Base-by-base conservation (phyloP, 768 basidiomycete species). In the Mycena metata region DNA sequence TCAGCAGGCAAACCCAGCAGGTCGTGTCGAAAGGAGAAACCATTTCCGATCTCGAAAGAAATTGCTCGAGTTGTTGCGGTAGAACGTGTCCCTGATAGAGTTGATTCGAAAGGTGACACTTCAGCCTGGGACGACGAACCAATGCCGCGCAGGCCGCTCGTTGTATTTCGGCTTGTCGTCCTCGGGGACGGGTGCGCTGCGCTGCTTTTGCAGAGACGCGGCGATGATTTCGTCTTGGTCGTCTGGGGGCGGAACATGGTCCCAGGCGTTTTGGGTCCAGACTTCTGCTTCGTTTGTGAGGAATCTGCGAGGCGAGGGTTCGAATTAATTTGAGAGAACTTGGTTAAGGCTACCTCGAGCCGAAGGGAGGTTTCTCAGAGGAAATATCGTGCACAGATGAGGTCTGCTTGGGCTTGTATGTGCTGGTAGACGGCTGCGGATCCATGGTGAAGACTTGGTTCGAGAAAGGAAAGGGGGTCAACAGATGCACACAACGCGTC, bases 11-110 rank as follows among this genome's bases (percentile, higher is more conserved):
- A 30, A 3, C 30, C 30, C 30, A 30, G 30, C 30, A 30, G 30
- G 42, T 39, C 12, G 13, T 21, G 21, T 3, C 15, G 36, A 69
- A 64, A 13, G 42, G 58, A 62, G 78, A 7, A 75, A 89, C 92
- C 98, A 99, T 83, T 95, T 94, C 64, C 98, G 85, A 79, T 99
- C 91, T 45, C 94, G 91, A 83, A 99, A 99, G 81, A 99, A 99
- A 72, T 96, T 96, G 75, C 82, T 86, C 23, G 88, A 84, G 69
- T 97, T 96, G 60, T 84, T 85, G 73, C 92, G 91, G 84, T 99
- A 99, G 74, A 99, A 98, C 62, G 90, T 90, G 76, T 99, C 94
- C 96, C 96, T 98, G 74, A 63, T 30, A 30, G 30, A 75, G 47
- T 30, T 16, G 26, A 9, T 36, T 15, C 43, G 30, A 24, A 39